Conservation (phyloP, 768 basidiomycete genomes). For the Hericium erinaceus region DNA sequence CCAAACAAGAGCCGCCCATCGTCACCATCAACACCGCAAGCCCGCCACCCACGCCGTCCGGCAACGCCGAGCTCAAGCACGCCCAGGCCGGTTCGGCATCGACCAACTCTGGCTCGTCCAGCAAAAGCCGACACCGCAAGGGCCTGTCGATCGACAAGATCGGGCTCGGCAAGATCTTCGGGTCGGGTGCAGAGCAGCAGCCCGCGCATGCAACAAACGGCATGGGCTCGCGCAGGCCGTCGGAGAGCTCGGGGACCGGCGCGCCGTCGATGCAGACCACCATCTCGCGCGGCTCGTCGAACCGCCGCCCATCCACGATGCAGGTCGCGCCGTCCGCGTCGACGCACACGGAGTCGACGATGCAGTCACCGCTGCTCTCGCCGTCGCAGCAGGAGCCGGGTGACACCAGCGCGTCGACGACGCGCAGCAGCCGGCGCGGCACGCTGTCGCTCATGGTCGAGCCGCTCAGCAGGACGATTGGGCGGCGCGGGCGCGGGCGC, state of each 20-base stretch:
- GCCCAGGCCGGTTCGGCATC: constrained; percentile 14
- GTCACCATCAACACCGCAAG: constrained; percentile 26
- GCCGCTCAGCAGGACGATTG: constrained; percentile 50
- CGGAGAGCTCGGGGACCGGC: constrained; percentile 18
- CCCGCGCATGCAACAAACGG: constrained; percentile 21
- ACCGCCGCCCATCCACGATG: constrained; percentile 23
- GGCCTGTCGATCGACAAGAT: constrained; percentile 76
- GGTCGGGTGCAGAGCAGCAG: constrained; percentile 23
- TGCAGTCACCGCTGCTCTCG: constrained; percentile 26
- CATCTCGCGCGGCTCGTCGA: constrained; percentile 14
- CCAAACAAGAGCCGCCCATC: constrained; percentile 17
- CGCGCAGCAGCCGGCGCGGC: constrained; percentile 10
- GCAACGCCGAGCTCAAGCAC: background rate
- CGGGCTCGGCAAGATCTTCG: constrained; percentile 69
- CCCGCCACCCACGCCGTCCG: constrained; percentile 19
- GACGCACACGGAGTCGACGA: constrained; percentile 9
- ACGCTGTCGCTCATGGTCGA: constrained; percentile 25
- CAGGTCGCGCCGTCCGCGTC: constrained; percentile 18
- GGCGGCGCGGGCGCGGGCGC: constrained; percentile 20
- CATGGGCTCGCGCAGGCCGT: constrained; percentile 31
- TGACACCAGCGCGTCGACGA: constrained; percentile 10
- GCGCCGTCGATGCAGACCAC: constrained; percentile 17
- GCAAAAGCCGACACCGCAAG: constrained; percentile 46
- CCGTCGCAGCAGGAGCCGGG: constrained; percentile 14
- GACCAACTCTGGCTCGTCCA: constrained; percentile 26